Conservation (phyloP, 2,329 filamentous ascomycete species). For the Tolypocladium inflatum region DNA sequence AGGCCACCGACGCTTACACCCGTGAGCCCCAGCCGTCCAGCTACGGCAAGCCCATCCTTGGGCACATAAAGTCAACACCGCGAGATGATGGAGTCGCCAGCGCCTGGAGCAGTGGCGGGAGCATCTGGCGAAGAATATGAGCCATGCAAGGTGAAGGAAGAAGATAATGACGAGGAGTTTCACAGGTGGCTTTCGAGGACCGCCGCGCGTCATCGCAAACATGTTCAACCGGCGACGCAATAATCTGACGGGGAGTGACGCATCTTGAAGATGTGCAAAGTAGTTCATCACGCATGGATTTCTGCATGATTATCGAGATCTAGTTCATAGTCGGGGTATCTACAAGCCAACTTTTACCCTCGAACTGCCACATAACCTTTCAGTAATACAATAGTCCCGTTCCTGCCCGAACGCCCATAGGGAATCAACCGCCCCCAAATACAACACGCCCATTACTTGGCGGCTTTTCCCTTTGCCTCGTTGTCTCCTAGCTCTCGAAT, state of each 20-base stretch:
- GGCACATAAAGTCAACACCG: not conserved
- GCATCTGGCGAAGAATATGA: no score
- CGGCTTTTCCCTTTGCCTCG: constrained; percentile 78
- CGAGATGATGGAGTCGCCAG: not conserved
- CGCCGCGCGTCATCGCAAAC: not conserved
- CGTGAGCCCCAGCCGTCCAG: not conserved
- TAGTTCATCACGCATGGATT: not conserved
- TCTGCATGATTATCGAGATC: constrained; percentile 3
- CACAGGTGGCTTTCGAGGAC: not conserved
- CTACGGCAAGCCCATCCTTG: not conserved
- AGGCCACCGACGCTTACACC: not conserved
- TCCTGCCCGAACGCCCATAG: constrained; percentile 19
- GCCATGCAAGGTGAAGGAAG: no score
- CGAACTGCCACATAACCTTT: constrained; percentile 4
- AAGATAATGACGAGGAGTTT: not conserved
- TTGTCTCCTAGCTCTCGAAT: constrained; percentile 77
- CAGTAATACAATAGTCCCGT: not conserved
- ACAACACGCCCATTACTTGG: constrained; percentile 39
- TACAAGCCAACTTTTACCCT: constrained; percentile 14
- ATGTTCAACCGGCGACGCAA: not conserved
- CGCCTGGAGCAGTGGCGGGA: not conserved
- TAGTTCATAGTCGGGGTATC: constrained; percentile 19
- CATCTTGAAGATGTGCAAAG: not conserved
- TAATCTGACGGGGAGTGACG: not conserved
- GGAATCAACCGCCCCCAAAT: constrained; percentile 10